Evolutionary conservation across 2,329 filamentous ascomycete genomes (phyloP).

Genomic region (Capronia coronata): DNA sequence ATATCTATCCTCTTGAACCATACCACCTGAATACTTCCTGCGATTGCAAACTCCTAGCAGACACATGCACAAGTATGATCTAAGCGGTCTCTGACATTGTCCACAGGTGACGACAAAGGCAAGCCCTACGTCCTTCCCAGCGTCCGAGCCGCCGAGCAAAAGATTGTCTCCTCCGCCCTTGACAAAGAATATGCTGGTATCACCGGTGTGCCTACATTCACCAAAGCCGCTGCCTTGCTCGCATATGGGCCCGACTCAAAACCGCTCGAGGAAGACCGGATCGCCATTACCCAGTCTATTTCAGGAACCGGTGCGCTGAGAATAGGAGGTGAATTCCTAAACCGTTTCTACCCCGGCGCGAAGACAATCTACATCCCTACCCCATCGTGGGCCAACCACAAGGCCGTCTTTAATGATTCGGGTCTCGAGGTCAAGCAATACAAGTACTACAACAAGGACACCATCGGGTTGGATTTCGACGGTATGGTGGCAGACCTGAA

Average conservation of each 20-base stretch:
- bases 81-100: no score
- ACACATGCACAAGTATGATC: no score
- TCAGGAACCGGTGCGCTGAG: slow-evolving; percentile 94
- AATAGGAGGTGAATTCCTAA: slow-evolving; percentile 87
- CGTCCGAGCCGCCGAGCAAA: slow-evolving; percentile 80
- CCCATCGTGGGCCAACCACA: slow-evolving; percentile 98
- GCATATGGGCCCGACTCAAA: slow-evolving; percentile 80
- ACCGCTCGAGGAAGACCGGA: slow-evolving; percentile 64
- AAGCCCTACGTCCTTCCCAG: slow-evolving; percentile 97
- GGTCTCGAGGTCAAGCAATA: slow-evolving; percentile 90
- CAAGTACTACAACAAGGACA: slow-evolving; percentile 98
- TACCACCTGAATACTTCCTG: background rate
- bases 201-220: slow-evolving; percentile 91
- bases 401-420: slow-evolving; percentile 88
- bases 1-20: background rate
- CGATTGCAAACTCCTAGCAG: no score
- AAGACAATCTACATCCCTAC: slow-evolving; percentile 97
- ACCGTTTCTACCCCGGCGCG: slow-evolving; percentile 80
- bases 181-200: slow-evolving; percentile 62
- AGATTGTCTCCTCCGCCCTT: slow-evolving; percentile 66
- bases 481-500: slow-evolving; percentile 88
- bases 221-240: slow-evolving; percentile 80
- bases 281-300: slow-evolving; percentile 95
- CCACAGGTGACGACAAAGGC: slow-evolving; percentile 71
- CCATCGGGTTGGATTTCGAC: slow-evolving; percentile 94